Percentiles rank a stretch among this genome's conserved stretches.
phyloP scores from a whole-genome alignment of 1,284 basidiomycete species.

The Athelia sp. region DNA sequence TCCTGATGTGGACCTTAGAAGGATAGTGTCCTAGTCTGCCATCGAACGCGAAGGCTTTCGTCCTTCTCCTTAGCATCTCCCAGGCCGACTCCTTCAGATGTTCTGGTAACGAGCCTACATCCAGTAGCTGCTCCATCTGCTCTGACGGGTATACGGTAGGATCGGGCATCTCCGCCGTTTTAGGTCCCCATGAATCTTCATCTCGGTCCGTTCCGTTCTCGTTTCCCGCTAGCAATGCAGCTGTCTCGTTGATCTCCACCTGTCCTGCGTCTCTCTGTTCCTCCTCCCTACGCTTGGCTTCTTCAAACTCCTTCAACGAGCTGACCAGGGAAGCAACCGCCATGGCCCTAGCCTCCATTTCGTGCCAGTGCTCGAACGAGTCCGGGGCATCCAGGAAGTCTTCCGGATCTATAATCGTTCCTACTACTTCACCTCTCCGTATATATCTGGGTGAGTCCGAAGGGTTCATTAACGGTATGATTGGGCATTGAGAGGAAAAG shows the following conservation, averaged over 20 bases:
- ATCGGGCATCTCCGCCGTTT: constrained; percentile 6
- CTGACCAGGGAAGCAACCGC: no score
- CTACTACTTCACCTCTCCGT: background rate
- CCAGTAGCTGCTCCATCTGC: constrained; percentile 5
- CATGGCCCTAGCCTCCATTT: no score
- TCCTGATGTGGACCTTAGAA: constrained; percentile 11
- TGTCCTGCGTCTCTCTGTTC: no score
- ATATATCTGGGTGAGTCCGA: background rate
- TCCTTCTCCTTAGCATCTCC: constrained; percentile 8
- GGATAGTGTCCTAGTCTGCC: constrained; percentile 18
- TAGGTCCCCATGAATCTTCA: background rate
- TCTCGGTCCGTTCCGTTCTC: no score
- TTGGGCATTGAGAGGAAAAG: background rate
- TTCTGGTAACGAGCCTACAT: constrained; percentile 11
- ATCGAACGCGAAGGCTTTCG: constrained; percentile 20
- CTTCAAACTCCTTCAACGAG: no score
- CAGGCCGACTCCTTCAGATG: constrained; percentile 2
- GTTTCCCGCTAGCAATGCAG: no score
- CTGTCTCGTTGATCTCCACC: no score
- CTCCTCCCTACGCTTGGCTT: no score
- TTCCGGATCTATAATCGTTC: background rate
- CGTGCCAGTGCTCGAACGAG: background rate
- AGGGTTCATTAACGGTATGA: background rate
- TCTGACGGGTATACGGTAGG: constrained; percentile 4
- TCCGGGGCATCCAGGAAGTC: background rate